A percentile compares a stretch with the other conserved stretches of the same genome.
Conservation (phyloP, 1,284 basidiomycete genomes). For the Sanghuangporus baumii region DNA sequence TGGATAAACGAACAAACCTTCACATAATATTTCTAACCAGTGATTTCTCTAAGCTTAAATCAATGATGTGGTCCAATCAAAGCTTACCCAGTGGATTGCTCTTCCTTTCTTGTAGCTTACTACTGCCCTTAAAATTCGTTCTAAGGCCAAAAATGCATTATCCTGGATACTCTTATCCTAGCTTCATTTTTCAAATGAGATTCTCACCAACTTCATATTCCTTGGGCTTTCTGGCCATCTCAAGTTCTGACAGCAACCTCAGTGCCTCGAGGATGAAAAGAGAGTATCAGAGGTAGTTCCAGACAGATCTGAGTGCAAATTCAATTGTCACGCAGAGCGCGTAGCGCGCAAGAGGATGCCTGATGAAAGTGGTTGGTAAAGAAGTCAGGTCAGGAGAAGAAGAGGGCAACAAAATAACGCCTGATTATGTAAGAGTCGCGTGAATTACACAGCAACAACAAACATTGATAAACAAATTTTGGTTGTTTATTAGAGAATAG, state of each 20-base stretch:
- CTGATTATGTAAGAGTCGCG: neutral
- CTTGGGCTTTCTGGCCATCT: conserved; percentile 22
- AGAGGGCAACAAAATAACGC: neutral
- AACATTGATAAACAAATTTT: neutral
- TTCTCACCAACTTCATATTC: conserved; percentile 68
- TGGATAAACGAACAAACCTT: conserved; percentile 36
- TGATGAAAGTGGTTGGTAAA: neutral
- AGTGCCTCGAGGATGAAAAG: neutral
- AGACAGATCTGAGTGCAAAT: neutral
- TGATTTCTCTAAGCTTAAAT: neutral
- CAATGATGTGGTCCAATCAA: neutral
- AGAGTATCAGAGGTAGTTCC: neutral
- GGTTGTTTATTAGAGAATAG: neutral
- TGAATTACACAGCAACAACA: neutral
- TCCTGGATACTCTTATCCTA: conserved; percentile 1
- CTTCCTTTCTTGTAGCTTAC: conserved; percentile 31
- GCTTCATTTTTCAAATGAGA: conserved; percentile 8
- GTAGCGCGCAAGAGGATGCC: neutral
- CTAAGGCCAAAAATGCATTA: neutral
- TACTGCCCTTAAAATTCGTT: conserved; percentile 24
- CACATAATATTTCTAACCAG: conserved; percentile 50
- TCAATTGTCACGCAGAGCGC: neutral
- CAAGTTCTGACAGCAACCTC: conserved; percentile 15
- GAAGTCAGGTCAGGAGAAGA: neutral
- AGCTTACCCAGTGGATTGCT: conserved; percentile 39